Evolutionary conservation across 225 moss, liverwort and hornwort species (phyloP), one percentile per base, ranked within the genome.

Genomic region (Bryum argenteum): DNA sequence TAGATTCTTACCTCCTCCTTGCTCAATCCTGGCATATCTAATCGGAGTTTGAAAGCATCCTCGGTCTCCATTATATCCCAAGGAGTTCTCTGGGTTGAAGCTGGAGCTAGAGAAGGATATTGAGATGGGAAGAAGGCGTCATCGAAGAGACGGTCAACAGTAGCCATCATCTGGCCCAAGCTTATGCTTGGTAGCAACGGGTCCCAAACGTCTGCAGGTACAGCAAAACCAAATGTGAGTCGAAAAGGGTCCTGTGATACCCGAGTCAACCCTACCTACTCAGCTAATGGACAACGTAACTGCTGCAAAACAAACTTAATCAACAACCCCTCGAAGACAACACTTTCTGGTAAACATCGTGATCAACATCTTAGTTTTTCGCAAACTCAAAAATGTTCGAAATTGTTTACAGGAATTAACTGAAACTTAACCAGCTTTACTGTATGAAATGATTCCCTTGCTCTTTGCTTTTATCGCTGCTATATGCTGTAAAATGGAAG

Each of bases 61-160:
- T 70, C 79, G 1, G 83, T 81, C 74, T 93, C 90, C 61, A 66
- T 70, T 24, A 90, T 79, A 20, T 90, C 88, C 84, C 85, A 89
- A 10, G 91, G 91, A 17, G 83, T 66, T 44, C 89, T 67, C 55
- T 2, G 10, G 42, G 18, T 53, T 55, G n/a, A 59, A 59, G 59
- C 22, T 9, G 48, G 33, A 22, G 53, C 19, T 8, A 45, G 51
- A 14, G 66, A 41, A 3, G 11, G 44, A 23, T 78, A 60, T 43
- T 20, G 12, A 21, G 56, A 12, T 9, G 7, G 13, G 26, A 70
- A 70, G 44, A 86, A 63, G 21, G 84, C 60, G 24, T 80, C 86
- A 20, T 81, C 81, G 15, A 88, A 83, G 8, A 87, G 26, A 6
- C 83, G 82, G 12, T 90, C 86, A 67, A 92, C 81, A 4, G 55